Conservation (phyloP, 1,284 basidiomycete species). For the Ganoderma boninense region DNA sequence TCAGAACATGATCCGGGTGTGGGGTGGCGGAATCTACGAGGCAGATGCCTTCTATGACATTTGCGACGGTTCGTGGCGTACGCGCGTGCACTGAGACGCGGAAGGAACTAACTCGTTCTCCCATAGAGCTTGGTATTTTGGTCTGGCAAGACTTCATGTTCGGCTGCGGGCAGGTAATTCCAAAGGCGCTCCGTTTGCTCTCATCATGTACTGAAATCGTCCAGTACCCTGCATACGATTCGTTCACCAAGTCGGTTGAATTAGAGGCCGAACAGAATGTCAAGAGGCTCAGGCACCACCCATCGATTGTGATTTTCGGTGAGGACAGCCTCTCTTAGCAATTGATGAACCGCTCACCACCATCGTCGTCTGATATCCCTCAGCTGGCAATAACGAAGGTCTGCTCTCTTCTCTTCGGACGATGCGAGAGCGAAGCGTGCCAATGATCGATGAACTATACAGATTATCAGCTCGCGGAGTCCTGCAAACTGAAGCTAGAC, state of each 20-base stretch:
- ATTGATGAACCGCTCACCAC: constrained; percentile 5
- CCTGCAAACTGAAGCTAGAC: constrained; percentile 77
- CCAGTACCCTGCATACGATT: constrained; percentile 80
- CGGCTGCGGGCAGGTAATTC: constrained; percentile 68
- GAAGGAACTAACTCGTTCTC: background rate
- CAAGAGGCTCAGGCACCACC: constrained; percentile 77
- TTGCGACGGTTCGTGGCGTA: constrained; percentile 67
- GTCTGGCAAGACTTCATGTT: constrained; percentile 94
- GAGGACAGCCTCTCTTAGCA: constrained; percentile 32
- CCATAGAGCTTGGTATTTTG: constrained; percentile 67
- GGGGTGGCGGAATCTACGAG: constrained; percentile 90
- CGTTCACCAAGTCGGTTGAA: constrained; percentile 71
- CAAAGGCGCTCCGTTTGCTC: background rate
- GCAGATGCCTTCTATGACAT: constrained; percentile 80
- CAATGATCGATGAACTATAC: constrained; percentile 15
- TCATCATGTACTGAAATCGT: constrained; percentile 1
- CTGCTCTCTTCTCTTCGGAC: constrained; percentile 15
- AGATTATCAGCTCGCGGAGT: constrained; percentile 88
- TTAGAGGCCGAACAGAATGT: constrained; percentile 80
- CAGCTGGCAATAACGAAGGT: constrained; percentile 92
- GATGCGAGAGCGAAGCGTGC: background rate
- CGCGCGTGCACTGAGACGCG: constrained; percentile 4
- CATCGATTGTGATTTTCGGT: constrained; percentile 87
- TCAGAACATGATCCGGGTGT: constrained; percentile 86
- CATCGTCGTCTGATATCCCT: constrained; percentile 1